Evolutionary conservation across 2,329 filamentous ascomycete genomes (phyloP), one percentile per base, ranked within the genome.

Genomic region (Emergomyces orientalis): DNA sequence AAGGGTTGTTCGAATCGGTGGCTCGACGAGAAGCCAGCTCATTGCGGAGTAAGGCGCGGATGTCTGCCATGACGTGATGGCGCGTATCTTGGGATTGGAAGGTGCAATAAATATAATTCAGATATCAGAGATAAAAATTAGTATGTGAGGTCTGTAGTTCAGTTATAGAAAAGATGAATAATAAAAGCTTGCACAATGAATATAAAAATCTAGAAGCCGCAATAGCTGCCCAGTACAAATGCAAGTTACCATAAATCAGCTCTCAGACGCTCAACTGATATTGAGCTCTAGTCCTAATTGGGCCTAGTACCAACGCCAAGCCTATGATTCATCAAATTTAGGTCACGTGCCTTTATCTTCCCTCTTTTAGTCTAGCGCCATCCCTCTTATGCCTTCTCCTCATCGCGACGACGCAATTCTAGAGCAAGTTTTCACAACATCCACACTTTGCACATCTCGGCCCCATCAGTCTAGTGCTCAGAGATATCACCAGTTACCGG

Each of bases 1-100:
- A 64, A 64, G 73, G 69, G 63, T 72, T 66, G 61, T 87, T 80
- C 3, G 87, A 84, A 69, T 90, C 87, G 60, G 86, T 82, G 69
- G 92, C 86, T 67, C 88, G 85, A 63, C 90, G 86, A 65, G 88
- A 84, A 62, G 86, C 85, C 67, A 90, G 86, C 75, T 93, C 88
- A 71, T 87, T 88, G 69, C 89, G 88, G 63, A 95, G 82, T 58
- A 96, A 84, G 43, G 89, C 84, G 69, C 91, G 88, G 32, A 90
- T 87, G 75, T 95, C 90, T 68, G 89, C 82, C 89, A 94, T 93
- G 43, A 54, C 39, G 59, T 22, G 45, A 22, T 9, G 32, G 54
- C 32, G 45, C 45, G 45, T 52, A 25, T 3, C 8, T 13, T 25
- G 1, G 25, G 27, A n/a, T 51, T 39, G 30, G 32, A n/a, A 51